phyloP scores from a whole-genome alignment of 129 eudicot genomes.

The Artemisia tridentata region DNA sequence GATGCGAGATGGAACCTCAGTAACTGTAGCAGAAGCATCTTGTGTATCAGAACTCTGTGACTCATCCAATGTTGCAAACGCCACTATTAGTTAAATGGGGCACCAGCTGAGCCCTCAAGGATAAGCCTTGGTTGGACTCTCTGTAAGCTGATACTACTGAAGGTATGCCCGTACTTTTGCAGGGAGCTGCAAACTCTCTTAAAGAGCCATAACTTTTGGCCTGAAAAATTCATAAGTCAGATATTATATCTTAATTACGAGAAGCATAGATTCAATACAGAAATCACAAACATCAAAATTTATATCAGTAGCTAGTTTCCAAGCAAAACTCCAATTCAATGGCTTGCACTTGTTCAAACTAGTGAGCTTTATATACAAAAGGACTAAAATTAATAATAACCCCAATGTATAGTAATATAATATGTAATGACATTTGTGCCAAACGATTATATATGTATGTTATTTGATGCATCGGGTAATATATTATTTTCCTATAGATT shows the following conservation, averaged over 20 bases:
- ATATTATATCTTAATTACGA: conserved; percentile 5
- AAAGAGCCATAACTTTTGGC: conserved; percentile 28
- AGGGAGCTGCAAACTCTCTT: conserved; percentile 31
- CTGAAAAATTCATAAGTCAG: conserved; percentile 26
- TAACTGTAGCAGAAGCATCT: conserved; percentile 41
- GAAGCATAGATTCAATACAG: conserved; percentile 5
- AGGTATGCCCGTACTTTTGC: conserved; percentile 24
- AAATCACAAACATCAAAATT: background rate
- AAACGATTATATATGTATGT: background rate
- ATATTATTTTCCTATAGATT: background rate
- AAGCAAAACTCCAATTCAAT: background rate
- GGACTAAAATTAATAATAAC: background rate
- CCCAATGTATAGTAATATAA: background rate
- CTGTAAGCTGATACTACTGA: conserved; percentile 30
- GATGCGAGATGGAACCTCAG: conserved; percentile 55
- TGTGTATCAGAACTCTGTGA: conserved; percentile 38
- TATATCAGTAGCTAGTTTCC: background rate
- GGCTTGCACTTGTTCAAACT: conserved; percentile 1
- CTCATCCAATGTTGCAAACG: conserved; percentile 42
- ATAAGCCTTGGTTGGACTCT: conserved; percentile 22
- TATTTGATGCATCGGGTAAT: background rate
- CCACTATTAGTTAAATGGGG: conserved; percentile 39
- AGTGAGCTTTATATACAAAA: background rate
- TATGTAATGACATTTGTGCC: background rate
- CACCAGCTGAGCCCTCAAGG: conserved; percentile 20